Evolutionary conservation across 2,329 filamentous ascomycete genomes (phyloP), one percentile per base, ranked within the genome.

Genomic region (Venturiaceae sp.): DNA sequence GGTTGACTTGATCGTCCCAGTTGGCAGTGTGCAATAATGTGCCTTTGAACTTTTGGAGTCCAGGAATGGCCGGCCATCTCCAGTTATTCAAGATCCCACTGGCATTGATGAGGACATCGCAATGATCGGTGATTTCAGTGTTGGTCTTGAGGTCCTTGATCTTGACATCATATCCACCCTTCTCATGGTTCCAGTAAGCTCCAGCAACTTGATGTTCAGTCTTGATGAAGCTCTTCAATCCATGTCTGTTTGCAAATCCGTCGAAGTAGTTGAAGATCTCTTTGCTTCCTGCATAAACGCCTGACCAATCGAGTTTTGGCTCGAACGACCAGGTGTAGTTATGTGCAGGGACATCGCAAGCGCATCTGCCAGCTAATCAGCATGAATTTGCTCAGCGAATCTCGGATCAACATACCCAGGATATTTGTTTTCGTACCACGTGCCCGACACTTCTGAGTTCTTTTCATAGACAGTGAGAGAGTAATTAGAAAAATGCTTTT

Each of bases 1-100:
- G 67, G n/a, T 80, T 72, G 8, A 80, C 68, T 19, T 75, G 72
- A 5, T 77, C 66, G 1, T 80, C 75, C 81, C 81, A 86, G 37
- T 75, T 72, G 1, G 82, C 77, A 0, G 79, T 79, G 64, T 85
- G 82, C 46, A 83, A 72, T 3, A 83, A 67, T 7, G 69, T 65
- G 8, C 82, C 82, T 55, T 74, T 67, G 68, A 83, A 86, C n/a
- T 68, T 70, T 1, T 75, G 63, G 0, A 79, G 61, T 0, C 81
- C 82, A 0, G 76, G 73, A 23, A 84, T 75, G 19, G 75, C 72
- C 1, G 82, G 81, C 73, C 76, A 79, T 55, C 73, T 70, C 68
- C 74, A 79, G 61, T 77, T 76, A 63, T 81, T 80, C 36, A 82
- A 67, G 21, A 80, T 73, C 13, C 80, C 79, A 5, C 69, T 67